These are phyloP conservation scores for Terfezia boudieri DNA, from an alignment of 495 filamentous ascomycete genomes.

Conservation along the genomic window DNA sequence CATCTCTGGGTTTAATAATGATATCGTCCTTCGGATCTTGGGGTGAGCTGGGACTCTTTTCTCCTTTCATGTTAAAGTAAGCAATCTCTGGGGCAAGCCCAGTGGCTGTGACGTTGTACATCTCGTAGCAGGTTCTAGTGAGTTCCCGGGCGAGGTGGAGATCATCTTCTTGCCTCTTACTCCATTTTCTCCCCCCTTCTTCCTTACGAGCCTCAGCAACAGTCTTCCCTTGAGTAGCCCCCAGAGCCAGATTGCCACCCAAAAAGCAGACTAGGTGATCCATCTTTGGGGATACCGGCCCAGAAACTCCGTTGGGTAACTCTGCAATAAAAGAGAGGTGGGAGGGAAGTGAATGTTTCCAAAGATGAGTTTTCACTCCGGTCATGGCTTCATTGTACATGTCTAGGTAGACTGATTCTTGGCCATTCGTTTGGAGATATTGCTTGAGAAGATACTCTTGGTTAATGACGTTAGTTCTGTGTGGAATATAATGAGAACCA, in stretches of 20 bases:
- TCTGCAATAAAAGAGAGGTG: conserved; percentile 73
- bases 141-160: conserved; percentile 69
- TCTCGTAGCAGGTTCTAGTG: conserved; percentile 94
- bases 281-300: conserved; percentile 63
- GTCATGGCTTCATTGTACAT: conserved; percentile 77
- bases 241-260: conserved; percentile 84
- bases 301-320: conserved; percentile 48
- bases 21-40: conserved; percentile 36
- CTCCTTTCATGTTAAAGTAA: conserved; percentile 48
- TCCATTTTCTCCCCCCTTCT: conserved; percentile 35
- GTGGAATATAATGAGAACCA: not conserved
- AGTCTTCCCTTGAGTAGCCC: conserved; percentile 53
- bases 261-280: conserved; percentile 96
- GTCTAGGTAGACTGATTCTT: conserved; percentile 67
- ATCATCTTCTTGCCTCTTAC: conserved; percentile 57
- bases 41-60: conserved; percentile 32
- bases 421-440: conserved; percentile 71
- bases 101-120: conserved; percentile 70
- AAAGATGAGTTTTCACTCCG: conserved; percentile 74
- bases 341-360: conserved; percentile 63
- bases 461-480: conserved; percentile 2
- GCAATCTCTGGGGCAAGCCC: conserved; percentile 84
- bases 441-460: conserved; percentile 90
- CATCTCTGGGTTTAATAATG: conserved; percentile 48
- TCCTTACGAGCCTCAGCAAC: conserved; percentile 51